Evolutionary conservation across 257 asterid genomes (phyloP).

Genomic region (Ilex asprella): DNA sequence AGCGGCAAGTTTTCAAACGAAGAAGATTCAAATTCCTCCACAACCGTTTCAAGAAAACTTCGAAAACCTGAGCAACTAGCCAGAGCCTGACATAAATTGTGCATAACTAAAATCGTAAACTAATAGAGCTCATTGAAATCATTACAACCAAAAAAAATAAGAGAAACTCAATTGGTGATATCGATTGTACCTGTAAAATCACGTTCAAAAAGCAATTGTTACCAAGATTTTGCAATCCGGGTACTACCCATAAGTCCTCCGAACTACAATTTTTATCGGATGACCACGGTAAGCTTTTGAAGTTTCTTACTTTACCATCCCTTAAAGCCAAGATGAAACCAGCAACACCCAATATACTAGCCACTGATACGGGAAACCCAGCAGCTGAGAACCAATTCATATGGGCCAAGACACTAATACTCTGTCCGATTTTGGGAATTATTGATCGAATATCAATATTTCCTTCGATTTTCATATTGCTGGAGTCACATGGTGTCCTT

Average conservation of each 20-base stretch:
- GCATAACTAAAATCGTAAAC: not conserved
- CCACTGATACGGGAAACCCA: slow-evolving; percentile 39
- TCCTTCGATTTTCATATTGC: slow-evolving; percentile 36
- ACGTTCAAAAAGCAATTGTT: slow-evolving; percentile 90
- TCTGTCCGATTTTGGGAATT: slow-evolving; percentile 24
- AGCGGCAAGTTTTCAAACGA: slow-evolving; percentile 47
- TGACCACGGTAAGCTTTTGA: slow-evolving; percentile 11
- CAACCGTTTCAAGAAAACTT: slow-evolving; percentile 35
- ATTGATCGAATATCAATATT: slow-evolving; percentile 21
- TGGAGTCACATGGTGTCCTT: not conserved
- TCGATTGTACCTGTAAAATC: slow-evolving; percentile 62
- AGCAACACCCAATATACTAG: slow-evolving; percentile 48
- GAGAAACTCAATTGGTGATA: slow-evolving; percentile 5
- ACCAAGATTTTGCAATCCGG: slow-evolving; percentile 81
- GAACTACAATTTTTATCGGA: slow-evolving; percentile 17
- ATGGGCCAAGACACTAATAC: slow-evolving; percentile 18
- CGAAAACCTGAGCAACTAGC: slow-evolving; percentile 72
- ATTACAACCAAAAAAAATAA: not conserved
- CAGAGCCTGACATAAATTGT: slow-evolving; percentile 43
- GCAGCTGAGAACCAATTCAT: slow-evolving; percentile 26
- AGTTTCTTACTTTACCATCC: slow-evolving; percentile 27
- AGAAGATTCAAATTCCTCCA: slow-evolving; percentile 39
- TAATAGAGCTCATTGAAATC: not conserved
- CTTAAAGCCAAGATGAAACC: slow-evolving; percentile 40
- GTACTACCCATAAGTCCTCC: slow-evolving; percentile 39